Conservation (phyloP, 2,329 filamentous ascomycete genomes). For the Furcasterigmium furcatum region DNA sequence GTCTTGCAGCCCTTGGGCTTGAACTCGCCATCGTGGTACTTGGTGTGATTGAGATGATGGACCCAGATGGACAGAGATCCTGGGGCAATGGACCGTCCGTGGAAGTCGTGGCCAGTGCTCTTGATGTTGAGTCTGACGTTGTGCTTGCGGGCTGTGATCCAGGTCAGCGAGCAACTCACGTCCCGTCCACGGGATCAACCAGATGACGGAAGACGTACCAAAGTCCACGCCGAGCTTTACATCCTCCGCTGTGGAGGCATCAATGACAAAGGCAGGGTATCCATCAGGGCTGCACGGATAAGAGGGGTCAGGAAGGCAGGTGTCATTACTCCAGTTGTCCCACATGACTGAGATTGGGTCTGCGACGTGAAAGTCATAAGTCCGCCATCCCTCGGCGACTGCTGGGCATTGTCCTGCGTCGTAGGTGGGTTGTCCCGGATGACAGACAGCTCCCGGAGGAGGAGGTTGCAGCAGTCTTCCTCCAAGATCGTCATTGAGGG, state of each 20-base stretch:
- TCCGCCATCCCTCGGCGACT: constrained; percentile 3
- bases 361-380: constrained; percentile 27
- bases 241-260: constrained; percentile 27
- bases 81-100: constrained; percentile 41
- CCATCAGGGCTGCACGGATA: constrained; percentile 27
- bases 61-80: constrained; percentile 54
- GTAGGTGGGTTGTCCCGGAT: constrained; percentile 28
- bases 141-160: constrained; percentile 24
- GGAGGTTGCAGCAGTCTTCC: constrained; percentile 38
- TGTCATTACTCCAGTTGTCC: constrained; percentile 46
- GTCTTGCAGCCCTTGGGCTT: constrained; percentile 27
- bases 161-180: too few species aligned
- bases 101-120: constrained; percentile 37
- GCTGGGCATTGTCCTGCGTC: constrained; percentile 25
- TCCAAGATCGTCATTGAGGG: constrained; percentile 39
- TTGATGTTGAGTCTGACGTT: constrained; percentile 39
- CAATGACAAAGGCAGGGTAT: constrained; percentile 31
- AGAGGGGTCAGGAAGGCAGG: constrained; percentile 40
- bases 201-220: constrained; percentile 27
- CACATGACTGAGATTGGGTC: constrained; percentile 27
- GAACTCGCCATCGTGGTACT: constrained; percentile 10
- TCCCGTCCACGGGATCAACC: too few species aligned
- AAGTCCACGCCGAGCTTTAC: constrained; percentile 35
- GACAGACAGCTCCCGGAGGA: constrained; percentile 43
- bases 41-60: constrained; percentile 35